These are phyloP conservation scores for Monosporascus sp. DNA, from an alignment of 2,329 filamentous ascomycete species.

Conservation along the genomic window DNA sequence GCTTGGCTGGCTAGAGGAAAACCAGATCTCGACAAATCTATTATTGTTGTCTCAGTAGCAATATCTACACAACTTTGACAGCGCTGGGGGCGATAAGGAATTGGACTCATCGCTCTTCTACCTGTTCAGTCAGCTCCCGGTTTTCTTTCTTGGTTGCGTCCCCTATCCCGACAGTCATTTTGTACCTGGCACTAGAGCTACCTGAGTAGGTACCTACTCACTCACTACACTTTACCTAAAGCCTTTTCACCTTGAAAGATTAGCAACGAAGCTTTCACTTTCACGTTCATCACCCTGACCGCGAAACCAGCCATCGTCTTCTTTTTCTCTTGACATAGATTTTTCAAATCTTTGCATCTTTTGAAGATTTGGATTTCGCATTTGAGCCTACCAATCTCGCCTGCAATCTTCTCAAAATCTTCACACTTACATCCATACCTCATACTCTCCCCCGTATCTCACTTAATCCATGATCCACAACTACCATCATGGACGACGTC, in stretches of 20 bases:
- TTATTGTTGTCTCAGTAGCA: background rate
- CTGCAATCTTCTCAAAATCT: background rate
- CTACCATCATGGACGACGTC: slow-evolving; percentile 23
- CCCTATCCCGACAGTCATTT: background rate
- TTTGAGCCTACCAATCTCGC: background rate
- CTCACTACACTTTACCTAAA: background rate
- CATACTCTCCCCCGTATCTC: slow-evolving; percentile 1
- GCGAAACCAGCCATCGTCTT: background rate
- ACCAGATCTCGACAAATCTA: background rate
- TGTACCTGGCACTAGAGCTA: background rate
- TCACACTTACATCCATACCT: background rate
- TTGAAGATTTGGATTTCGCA: background rate
- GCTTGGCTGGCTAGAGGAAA: slow-evolving; percentile 14
- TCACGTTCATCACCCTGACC: background rate
- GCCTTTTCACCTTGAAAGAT: background rate
- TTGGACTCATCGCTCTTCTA: too few species aligned
- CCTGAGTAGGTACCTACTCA: background rate
- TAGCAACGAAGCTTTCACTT: background rate
- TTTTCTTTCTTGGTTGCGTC: too few species aligned
- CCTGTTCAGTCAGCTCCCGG: too few species aligned
- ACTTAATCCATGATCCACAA: slow-evolving; percentile 12
- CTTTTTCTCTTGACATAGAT: background rate
- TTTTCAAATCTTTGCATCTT: background rate
- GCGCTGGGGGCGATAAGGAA: too few species aligned
- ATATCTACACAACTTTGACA: too few species aligned